phyloP scores from a whole-genome alignment of 2,329 filamentous ascomycete genomes.

The Lanzia echinophila region DNA sequence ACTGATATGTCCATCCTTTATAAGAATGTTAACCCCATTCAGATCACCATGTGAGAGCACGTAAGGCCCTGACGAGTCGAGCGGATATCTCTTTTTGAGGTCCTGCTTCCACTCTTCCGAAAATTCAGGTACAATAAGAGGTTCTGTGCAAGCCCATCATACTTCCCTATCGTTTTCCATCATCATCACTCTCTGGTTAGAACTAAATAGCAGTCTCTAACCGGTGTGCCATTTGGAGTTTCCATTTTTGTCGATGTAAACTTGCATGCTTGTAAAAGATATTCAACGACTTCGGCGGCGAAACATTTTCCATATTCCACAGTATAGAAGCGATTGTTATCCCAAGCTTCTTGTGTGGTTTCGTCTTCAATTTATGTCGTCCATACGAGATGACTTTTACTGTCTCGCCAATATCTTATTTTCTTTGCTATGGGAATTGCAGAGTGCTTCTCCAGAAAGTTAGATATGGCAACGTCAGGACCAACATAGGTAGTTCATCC shows the following conservation, averaged over 20 bases:
- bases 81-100: background rate
- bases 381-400: too few relatives aligned
- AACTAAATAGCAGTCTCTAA: background rate
- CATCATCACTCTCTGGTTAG: fast-evolving
- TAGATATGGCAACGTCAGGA: too few relatives aligned
- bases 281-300: slow-evolving; percentile 4
- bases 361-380: too few relatives aligned
- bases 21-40: background rate
- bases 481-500: too few relatives aligned
- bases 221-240: background rate
- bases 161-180: background rate
- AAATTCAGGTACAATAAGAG: background rate
- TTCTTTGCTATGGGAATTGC: too few relatives aligned
- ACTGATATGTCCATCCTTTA: slow-evolving; percentile 1
- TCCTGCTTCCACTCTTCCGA: background rate
- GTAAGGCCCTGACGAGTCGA: background rate
- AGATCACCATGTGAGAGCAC: slow-evolving; percentile 3
- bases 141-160: background rate
- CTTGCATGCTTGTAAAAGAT: background rate
- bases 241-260: background rate
- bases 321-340: too few relatives aligned
- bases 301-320: too few relatives aligned
- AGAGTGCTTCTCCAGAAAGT: too few relatives aligned
- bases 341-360: too few relatives aligned
- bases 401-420: too few relatives aligned